A percentile compares a stretch with the other conserved stretches of the same genome.
phyloP scores from a whole-genome alignment of 352 stramenopile genomes.

The Pythium dissimile region DNA sequence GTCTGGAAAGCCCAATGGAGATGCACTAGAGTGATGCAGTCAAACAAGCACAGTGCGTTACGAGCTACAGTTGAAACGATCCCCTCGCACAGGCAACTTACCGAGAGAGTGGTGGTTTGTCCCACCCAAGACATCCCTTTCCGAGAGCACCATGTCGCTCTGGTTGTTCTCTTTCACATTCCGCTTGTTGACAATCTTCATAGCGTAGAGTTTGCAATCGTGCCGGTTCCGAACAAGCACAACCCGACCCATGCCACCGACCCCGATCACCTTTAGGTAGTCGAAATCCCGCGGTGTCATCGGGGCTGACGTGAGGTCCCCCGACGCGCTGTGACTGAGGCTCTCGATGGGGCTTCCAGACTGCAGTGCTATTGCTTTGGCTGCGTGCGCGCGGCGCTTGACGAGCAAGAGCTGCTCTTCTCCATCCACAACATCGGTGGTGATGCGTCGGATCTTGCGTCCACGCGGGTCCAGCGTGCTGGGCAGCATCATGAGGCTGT shows the following conservation, averaged over 20 bases:
- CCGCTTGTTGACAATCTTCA: slow-evolving; percentile 73
- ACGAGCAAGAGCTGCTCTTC: slow-evolving; percentile 58
- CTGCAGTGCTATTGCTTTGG: slow-evolving; percentile 86
- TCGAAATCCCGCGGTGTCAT: slow-evolving; percentile 74
- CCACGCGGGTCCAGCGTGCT: slow-evolving; percentile 50
- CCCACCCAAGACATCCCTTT: slow-evolving; percentile 71
- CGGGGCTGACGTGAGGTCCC: neutral
- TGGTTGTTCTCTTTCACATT: slow-evolving; percentile 49
- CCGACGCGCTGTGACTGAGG: too few species aligned
- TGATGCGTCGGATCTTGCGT: slow-evolving; percentile 48
- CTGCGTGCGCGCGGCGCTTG: slow-evolving; percentile 38
- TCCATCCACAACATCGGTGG: slow-evolving; percentile 40
- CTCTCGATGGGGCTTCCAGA: slow-evolving; percentile 9
- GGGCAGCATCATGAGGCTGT: slow-evolving; percentile 50
- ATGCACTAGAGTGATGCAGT: slow-evolving; percentile 40
- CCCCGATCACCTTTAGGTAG: slow-evolving; percentile 85
- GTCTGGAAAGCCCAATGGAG: slow-evolving; percentile 81
- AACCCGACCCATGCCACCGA: slow-evolving; percentile 85
- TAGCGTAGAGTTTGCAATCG: slow-evolving; percentile 64
- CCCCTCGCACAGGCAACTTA: slow-evolving; percentile 17
- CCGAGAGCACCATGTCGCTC: slow-evolving; percentile 59
- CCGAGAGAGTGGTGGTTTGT: slow-evolving; percentile 64
- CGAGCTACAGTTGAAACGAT: too few species aligned
- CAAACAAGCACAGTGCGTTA: too few species aligned
- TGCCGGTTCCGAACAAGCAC: slow-evolving; percentile 61